phyloP scores from a whole-genome alignment of 805 yeast species.

The Cyberlindnera xishuangbannaensis region DNA sequence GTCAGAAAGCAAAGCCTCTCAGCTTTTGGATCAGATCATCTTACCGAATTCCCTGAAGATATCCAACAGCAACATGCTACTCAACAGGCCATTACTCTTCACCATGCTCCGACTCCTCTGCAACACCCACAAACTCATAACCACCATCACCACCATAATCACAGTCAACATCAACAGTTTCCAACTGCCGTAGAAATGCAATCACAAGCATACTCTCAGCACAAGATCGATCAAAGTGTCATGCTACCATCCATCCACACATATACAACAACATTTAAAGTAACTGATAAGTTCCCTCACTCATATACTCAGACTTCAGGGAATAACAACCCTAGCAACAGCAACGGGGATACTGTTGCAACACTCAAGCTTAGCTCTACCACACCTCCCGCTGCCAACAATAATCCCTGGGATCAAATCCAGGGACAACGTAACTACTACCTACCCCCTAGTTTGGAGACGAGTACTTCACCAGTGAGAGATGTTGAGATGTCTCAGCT shows the following conservation, averaged over 20 bases:
- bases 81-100: no score
- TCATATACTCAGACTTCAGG: constrained; percentile 5
- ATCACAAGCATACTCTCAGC: background rate
- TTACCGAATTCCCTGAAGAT: no score
- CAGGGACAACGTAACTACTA: no score
- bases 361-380: no score
- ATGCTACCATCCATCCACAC: constrained; percentile 16
- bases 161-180: background rate
- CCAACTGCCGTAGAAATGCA: background rate
- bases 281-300: constrained; percentile 9
- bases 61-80: no score
- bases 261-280: constrained; percentile 16
- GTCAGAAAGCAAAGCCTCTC: constrained; percentile 15
- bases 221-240: constrained; percentile 1
- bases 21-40: constrained; percentile 5
- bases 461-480: no score
- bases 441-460: no score
- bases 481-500: constrained; percentile 12
- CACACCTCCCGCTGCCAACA: background rate
- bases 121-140: background rate
- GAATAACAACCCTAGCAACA: background rate
- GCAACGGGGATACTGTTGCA: no score
- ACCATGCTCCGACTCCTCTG: no score
- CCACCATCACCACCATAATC: background rate
- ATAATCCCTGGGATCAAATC: background rate